These are phyloP conservation scores for Chytriomyces sp. DNA, from an alignment of 192 early-diverging fungal species.

Conservation along the genomic window DNA sequence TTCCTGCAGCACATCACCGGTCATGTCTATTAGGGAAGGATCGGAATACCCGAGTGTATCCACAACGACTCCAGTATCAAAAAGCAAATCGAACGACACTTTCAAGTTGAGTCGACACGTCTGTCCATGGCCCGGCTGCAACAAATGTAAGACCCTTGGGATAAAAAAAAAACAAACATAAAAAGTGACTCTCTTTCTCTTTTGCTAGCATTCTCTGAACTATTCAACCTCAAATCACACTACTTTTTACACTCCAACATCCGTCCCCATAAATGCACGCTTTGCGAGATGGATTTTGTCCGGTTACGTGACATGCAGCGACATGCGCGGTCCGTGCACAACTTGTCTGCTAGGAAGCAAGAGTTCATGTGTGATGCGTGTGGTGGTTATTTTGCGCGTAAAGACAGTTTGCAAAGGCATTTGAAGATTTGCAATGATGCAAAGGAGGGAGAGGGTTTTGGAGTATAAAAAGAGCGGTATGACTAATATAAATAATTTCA, in stretches of 20 bases:
- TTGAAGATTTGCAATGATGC: no score
- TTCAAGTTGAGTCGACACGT: no score
- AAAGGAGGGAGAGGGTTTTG: no score
- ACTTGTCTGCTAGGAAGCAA: not conserved
- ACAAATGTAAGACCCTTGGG: not conserved
- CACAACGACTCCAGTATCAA: no score
- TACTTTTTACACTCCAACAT: not conserved
- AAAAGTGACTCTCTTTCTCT: not conserved
- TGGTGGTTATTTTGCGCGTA: not conserved
- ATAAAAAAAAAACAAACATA: not conserved
- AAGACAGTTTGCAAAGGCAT: no score
- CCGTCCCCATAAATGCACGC: not conserved
- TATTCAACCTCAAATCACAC: not conserved
- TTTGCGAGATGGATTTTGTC: not conserved
- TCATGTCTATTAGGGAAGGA: not conserved
- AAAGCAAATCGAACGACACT: no score
- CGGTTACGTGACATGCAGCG: not conserved
- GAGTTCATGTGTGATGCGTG: not conserved
- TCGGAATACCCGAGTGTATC: not conserved
- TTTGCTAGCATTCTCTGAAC: not conserved
- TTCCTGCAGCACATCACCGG: not conserved
- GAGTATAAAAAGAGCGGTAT: no score
- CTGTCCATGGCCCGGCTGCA: not conserved
- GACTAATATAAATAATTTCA: no score
- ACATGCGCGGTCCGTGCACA: not conserved